Evolutionary conservation across 495 filamentous ascomycete species (phyloP).

Genomic region (Cercophora scortea): DNA sequence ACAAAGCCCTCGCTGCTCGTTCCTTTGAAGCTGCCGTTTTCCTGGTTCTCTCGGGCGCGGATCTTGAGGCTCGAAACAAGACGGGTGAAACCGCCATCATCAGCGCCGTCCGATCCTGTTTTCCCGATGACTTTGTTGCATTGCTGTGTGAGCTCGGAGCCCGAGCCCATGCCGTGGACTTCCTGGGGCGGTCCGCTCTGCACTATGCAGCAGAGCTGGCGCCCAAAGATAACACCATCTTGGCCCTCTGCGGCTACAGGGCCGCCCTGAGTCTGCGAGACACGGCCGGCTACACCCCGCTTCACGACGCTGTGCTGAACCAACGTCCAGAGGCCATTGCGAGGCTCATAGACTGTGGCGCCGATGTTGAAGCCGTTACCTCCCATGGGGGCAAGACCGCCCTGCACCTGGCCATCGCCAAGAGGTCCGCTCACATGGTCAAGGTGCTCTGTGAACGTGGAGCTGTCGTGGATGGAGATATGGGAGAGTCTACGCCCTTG

Average conservation of each 20-base stretch:
- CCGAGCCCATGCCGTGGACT: conserved; percentile 12
- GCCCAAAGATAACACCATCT: conserved; percentile 16
- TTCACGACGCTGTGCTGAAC: conserved; percentile 16
- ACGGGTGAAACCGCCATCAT: conserved; percentile 13
- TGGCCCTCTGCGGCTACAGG: conserved; percentile 15
- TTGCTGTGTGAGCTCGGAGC: conserved; percentile 22
- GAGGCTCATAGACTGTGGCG: conserved; percentile 5
- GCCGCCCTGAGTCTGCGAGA: conserved; percentile 14
- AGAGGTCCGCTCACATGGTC: conserved; percentile 12
- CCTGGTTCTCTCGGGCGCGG: conserved; percentile 9
- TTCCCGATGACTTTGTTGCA: conserved; percentile 15
- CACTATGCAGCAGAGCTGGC: conserved; percentile 20
- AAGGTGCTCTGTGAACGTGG: conserved; percentile 19
- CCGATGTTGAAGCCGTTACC: conserved; percentile 11
- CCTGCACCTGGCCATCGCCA: conserved; percentile 17
- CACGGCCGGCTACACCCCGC: conserved; percentile 15
- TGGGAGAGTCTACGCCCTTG: conserved; percentile 16
- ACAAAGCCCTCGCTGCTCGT: conserved; percentile 5
- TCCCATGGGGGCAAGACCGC: conserved; percentile 13
- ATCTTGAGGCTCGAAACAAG: conserved; percentile 6
- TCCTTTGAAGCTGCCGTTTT: conserved; percentile 5
- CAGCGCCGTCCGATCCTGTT: conserved; percentile 14
- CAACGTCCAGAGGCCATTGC: neutral
- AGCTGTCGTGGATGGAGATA: conserved; percentile 13
- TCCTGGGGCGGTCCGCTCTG: conserved; percentile 17